Conservation (phyloP, 768 basidiomycete genomes). For the Asterophora parasitica region DNA sequence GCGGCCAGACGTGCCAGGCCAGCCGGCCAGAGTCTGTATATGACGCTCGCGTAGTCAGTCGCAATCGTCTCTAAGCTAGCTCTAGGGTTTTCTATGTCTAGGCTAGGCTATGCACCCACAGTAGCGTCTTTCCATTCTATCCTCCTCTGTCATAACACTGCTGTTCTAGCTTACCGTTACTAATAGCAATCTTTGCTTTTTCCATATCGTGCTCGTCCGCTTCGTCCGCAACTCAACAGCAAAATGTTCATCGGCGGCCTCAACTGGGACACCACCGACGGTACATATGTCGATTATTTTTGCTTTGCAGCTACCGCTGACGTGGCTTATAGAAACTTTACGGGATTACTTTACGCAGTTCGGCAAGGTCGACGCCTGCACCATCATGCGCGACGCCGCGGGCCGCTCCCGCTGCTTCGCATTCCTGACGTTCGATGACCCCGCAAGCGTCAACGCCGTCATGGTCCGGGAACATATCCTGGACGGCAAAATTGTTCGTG, state of each 20-base stretch:
- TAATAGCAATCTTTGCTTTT: constrained; percentile 70
- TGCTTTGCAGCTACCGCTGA: constrained; percentile 30
- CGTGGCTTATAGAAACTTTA: constrained; percentile 53
- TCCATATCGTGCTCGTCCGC: constrained; percentile 24
- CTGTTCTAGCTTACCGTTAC: constrained; percentile 75
- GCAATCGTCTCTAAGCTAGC: constrained; percentile 59
- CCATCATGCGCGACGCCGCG: constrained; percentile 96
- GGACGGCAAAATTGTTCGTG: constrained; percentile 93
- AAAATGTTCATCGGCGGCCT: constrained; percentile 99
- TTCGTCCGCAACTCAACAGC: constrained; percentile 42
- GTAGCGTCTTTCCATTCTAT: constrained; percentile 64
- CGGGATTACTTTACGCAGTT: constrained; percentile 92
- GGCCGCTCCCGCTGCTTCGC: constrained; percentile 97
- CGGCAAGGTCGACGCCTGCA: constrained; percentile 95
- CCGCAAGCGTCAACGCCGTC: constrained; percentile 89
- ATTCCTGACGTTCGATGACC: constrained; percentile 93
- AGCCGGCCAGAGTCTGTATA: constrained; percentile 36
- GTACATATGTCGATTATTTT: constrained; percentile 53
- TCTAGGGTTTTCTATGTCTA: constrained; percentile 74
- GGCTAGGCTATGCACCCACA: constrained; percentile 75
- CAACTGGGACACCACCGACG: constrained; percentile 99
- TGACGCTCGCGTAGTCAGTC: constrained; percentile 59
- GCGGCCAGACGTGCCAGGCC: constrained; percentile 10
- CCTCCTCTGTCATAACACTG: constrained; percentile 52
- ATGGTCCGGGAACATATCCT: constrained; percentile 94